Evolutionary conservation across 495 filamentous ascomycete species (phyloP), one percentile per base, ranked within the genome.

Genomic region (Aspergillus nidulans): DNA sequence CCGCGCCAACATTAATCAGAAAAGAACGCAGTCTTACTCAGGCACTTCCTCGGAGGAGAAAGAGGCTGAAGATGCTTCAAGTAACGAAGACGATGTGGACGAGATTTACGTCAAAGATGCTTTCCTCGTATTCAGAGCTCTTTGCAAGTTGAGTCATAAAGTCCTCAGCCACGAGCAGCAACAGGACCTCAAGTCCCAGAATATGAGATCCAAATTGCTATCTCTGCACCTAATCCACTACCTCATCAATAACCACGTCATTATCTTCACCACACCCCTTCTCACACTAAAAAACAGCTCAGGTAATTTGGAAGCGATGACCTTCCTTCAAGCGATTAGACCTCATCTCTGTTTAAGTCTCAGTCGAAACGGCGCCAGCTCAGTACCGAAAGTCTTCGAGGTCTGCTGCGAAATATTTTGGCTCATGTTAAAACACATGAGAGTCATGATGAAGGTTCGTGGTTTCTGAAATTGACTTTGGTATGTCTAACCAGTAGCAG

Each of bases 361-460:
- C 52, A 96, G 90, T 30, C 84, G 94, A 32, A 99, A 99, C 68
- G 95, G 91, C 43, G 89, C 92, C 8, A 97, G 91, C 69, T 89
- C 91, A 3, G 90, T 96, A 24, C 87, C 87, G 52, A 81, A 80
- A 58, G 89, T 99, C 1, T 99, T 97, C 70, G 92, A 97, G 63
- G 89, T 96, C 28, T 90, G 88, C 70, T 95, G 91, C 62, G 95
- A 97, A 69, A 96, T 97, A 5, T 97, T 99, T 69, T 97, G 91
- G 91, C 69, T 97, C 55, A 95, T 97, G 85, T 69, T 96, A 5
- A 95, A 91, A 65, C 81, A 92, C 70, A 90, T 97, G 84, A 82
- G 95, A 57, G 87, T 92, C 0, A 87, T 90, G 67, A 87, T 97
- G 69, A 98, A 97, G 85, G 87, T 89, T 48, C 56, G 77, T 63